Evolutionary conservation across 2,329 filamentous ascomycete genomes (phyloP).

Genomic region (Calycina marina): DNA sequence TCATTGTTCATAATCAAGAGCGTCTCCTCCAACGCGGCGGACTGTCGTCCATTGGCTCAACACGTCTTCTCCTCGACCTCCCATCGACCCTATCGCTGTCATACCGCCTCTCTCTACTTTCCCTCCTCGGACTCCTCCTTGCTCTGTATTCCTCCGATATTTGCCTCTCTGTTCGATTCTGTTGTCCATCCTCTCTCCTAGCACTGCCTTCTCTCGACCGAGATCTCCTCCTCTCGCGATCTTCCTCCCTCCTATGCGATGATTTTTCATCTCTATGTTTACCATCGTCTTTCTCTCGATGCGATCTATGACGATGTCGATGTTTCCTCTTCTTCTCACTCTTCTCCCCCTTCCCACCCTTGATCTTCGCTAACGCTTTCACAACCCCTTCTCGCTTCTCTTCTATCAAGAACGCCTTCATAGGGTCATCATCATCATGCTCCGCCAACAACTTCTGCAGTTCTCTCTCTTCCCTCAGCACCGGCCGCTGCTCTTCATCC

Average conservation of each 20-base stretch:
- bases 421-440: conserved; percentile 91
- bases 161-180: no score
- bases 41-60: no score
- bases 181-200: not conserved
- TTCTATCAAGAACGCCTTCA: conserved; percentile 82
- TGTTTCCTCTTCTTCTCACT: conserved; percentile 15
- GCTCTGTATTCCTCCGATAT: no score
- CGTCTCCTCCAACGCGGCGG: no score
- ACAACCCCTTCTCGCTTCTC: conserved; percentile 85
- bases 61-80: no score
- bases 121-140: no score
- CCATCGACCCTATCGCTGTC: no score
- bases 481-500: conserved; percentile 33
- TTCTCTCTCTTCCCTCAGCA: conserved; percentile 72
- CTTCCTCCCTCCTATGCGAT: conserved; percentile 6
- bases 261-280: conserved; percentile 7
- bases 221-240: conserved; percentile 9
- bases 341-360: conserved; percentile 18
- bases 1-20: no score
- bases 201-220: conserved; percentile 8
- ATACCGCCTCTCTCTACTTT: no score
- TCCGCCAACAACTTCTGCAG: conserved; percentile 59
- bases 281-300: conserved; percentile 7
- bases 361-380: conserved; percentile 44
- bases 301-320: conserved; percentile 16